phyloP scores from a whole-genome alignment of 2,329 filamentous ascomycete species.

The Talaromyces sp. region DNA sequence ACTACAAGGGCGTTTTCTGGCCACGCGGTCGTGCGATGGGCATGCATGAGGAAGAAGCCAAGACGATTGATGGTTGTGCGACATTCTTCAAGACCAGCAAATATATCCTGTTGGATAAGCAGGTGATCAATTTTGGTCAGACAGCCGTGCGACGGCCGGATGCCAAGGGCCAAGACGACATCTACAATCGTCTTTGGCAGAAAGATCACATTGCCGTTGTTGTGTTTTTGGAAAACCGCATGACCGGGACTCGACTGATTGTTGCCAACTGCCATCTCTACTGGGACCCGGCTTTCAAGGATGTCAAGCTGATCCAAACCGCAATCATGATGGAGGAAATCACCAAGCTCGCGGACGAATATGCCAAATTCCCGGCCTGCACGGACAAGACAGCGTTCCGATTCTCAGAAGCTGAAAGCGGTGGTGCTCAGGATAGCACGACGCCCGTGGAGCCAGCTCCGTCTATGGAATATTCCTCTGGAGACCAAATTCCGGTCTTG shows the following conservation, averaged over 20 bases:
- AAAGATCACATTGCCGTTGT: slow-evolving; percentile 95
- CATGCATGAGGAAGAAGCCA: slow-evolving; percentile 84
- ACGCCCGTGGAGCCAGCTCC: slow-evolving; percentile 61
- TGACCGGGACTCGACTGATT: slow-evolving; percentile 85
- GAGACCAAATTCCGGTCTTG: slow-evolving; percentile 82
- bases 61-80: slow-evolving; percentile 89
- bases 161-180: slow-evolving; percentile 95
- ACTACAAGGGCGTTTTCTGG: slow-evolving; percentile 93
- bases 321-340: slow-evolving; percentile 93
- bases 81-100: slow-evolving; percentile 96
- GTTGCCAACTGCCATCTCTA: slow-evolving; percentile 91
- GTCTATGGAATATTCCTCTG: slow-evolving; percentile 79
- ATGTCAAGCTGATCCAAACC: slow-evolving; percentile 95
- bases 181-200: slow-evolving; percentile 98
- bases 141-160: slow-evolving; percentile 92
- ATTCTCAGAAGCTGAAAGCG: slow-evolving; percentile 47
- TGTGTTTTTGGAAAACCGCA: slow-evolving; percentile 85
- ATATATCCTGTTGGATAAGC: slow-evolving; percentile 89
- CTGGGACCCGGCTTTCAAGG: slow-evolving; percentile 85
- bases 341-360: slow-evolving; percentile 79
- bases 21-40: slow-evolving; percentile 86
- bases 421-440: slow-evolving; percentile 36
- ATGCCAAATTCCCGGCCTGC: slow-evolving; percentile 71
- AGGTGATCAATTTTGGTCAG: slow-evolving; percentile 85
- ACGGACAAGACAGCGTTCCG: slow-evolving; percentile 67